A percentile compares a stretch with the other conserved stretches of the same genome.
phyloP scores from a whole-genome alignment of 1,284 basidiomycete genomes.

The Ganoderma boninense region DNA sequence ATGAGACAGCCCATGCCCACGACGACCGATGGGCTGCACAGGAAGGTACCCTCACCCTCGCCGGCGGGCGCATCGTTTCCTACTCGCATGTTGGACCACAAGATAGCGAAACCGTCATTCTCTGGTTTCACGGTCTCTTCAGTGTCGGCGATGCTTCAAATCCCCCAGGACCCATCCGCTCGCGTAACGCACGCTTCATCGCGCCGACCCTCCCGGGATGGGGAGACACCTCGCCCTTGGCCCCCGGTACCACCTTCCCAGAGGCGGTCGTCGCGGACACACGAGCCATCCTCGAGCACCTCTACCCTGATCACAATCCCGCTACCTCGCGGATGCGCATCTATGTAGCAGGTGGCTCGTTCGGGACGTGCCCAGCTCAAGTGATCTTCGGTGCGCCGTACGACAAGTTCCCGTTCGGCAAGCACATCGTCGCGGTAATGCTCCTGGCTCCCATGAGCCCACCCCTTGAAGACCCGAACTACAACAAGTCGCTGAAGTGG shows the following conservation, averaged over 20 bases:
- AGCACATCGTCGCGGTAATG: slow-evolving; percentile 54
- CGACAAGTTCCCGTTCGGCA: slow-evolving; percentile 58
- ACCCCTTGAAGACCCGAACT: slow-evolving; percentile 53
- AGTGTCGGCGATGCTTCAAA: slow-evolving; percentile 50
- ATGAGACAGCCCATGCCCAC: neutral
- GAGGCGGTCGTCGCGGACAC: slow-evolving; percentile 56
- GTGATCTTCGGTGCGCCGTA: slow-evolving; percentile 62
- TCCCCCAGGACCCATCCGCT: slow-evolving; percentile 41
- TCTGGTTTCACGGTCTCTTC: slow-evolving; percentile 64
- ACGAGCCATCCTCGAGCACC: slow-evolving; percentile 55
- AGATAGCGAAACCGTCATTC: slow-evolving; percentile 54
- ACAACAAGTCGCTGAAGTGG: slow-evolving; percentile 54
- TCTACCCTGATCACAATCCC: slow-evolving; percentile 50
- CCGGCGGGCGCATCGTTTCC: slow-evolving; percentile 56
- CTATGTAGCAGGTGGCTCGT: slow-evolving; percentile 60
- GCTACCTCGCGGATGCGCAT: slow-evolving; percentile 47
- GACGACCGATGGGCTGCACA: slow-evolving; percentile 19
- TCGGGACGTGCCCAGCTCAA: slow-evolving; percentile 62
- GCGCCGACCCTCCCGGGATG: slow-evolving; percentile 64
- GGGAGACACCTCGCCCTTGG: slow-evolving; percentile 57
- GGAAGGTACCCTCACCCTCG: slow-evolving; percentile 52
- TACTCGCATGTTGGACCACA: slow-evolving; percentile 58
- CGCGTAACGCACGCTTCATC: slow-evolving; percentile 54
- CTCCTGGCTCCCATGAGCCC: slow-evolving; percentile 58
- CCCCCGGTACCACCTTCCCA: slow-evolving; percentile 46